These are phyloP conservation scores for Lanmaoa rubissima DNA, from an alignment of 768 basidiomycete species.

Conservation along the genomic window DNA sequence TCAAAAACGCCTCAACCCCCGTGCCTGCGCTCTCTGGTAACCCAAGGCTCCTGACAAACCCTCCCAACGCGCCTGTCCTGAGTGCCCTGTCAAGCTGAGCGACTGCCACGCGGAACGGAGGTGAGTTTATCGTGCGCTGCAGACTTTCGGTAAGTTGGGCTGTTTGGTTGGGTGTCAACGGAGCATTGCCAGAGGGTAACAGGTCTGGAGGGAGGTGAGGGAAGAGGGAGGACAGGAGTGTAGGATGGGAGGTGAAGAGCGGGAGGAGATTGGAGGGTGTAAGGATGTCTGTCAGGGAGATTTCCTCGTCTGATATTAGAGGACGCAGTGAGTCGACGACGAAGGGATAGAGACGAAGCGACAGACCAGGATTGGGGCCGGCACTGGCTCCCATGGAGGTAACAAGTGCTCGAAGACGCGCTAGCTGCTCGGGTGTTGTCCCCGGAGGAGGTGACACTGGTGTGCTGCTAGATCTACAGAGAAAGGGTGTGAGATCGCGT, in stretches of 20 bases:
- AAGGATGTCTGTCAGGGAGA: slow-evolving; percentile 73
- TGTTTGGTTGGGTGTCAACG: slow-evolving; percentile 24
- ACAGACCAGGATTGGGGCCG: slow-evolving; percentile 16
- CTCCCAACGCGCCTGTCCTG: slow-evolving; percentile 73
- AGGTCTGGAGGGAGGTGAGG: slow-evolving; percentile 75
- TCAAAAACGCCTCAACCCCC: slow-evolving; percentile 75
- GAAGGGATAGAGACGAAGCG: not conserved
- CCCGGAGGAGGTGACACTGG: slow-evolving; percentile 9
- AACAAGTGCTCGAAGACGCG: slow-evolving; percentile 56
- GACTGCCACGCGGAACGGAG: slow-evolving; percentile 81
- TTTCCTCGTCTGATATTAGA: slow-evolving; percentile 37
- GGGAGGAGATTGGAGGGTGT: slow-evolving; percentile 70
- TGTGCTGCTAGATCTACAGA: slow-evolving; percentile 10
- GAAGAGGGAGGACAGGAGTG: slow-evolving; percentile 66
- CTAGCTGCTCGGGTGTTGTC: slow-evolving; percentile 63
- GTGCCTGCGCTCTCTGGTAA: slow-evolving; percentile 83
- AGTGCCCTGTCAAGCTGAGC: slow-evolving; percentile 82
- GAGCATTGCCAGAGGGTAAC: slow-evolving; percentile 65
- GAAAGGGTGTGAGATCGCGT: not conserved
- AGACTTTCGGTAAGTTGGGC: slow-evolving; percentile 49
- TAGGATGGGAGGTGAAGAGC: slow-evolving; percentile 68
- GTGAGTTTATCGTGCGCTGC: slow-evolving; percentile 73
- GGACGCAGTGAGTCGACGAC: slow-evolving; percentile 2
- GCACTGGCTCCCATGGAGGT: slow-evolving; percentile 41
- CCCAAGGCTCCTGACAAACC: slow-evolving; percentile 74